Base-by-base conservation (phyloP, 176 grass and related monocot genomes). In the Otatea glauca region DNA sequence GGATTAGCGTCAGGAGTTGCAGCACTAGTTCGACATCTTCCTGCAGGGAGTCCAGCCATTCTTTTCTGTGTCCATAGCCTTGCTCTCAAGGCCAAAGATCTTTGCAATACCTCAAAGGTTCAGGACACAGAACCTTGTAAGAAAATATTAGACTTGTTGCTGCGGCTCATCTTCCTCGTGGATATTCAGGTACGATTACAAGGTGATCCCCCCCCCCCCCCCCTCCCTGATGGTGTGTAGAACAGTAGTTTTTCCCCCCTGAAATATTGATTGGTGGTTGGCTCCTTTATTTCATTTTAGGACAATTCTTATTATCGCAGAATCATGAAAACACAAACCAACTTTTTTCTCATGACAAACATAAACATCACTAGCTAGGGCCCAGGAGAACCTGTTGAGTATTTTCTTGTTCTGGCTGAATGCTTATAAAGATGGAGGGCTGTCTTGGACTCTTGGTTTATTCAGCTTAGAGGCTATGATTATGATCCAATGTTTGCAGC, bases 161-260 rank as follows among this genome's bases (percentile, higher is more conserved):
- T 95, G 58, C 88, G 74, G 55, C 93, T 98, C 39, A 81, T 92
- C 74, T 92, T 89, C 91, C 86, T 98, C 34, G 86, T 95, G 21
- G 96, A 98, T 92, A 94, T 98, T 90, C 93, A 98, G 93, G 96
- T 98, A 91, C 34, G 25, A 48, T 86, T n/a, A 61, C 17, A 44
- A 50, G 41, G 25, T 4, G 8, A 59, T n/a, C n/a, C n/a, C n/a
- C n/a, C n/a, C n/a, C n/a, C n/a, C n/a, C n/a, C n/a, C n/a, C n/a
- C n/a, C n/a, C n/a, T n/a, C n/a, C n/a, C n/a, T n/a, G n/a, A n/a
- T n/a, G n/a, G n/a, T n/a, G n/a, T n/a, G n/a, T n/a, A n/a, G n/a
- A n/a, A n/a, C n/a, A n/a, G n/a, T n/a, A n/a, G n/a, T n/a, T 59
- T 3, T 0, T 42, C 79, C 43, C 25, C 23, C 5, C 41, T 75